Evolutionary conservation across 2,329 filamentous ascomycete species (phyloP).

Genomic region (Hymenoscyphus fructigenus): DNA sequence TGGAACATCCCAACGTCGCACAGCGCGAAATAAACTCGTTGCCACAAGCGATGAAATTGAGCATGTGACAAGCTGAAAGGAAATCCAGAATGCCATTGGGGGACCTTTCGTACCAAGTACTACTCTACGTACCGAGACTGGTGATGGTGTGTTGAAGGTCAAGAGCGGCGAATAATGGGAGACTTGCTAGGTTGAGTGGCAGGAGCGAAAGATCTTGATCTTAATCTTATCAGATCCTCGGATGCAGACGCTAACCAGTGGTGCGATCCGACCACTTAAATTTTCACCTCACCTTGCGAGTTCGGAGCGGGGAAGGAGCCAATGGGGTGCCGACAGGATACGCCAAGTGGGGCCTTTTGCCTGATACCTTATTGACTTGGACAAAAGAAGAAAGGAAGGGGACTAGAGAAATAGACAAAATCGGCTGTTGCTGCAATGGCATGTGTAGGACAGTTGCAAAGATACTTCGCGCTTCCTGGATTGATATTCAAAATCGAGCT

Average conservation of each 20-base stretch:
- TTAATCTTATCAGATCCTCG: constrained; percentile 14
- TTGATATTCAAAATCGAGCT: no score
- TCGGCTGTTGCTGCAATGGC: no score
- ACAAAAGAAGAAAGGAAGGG: no score
- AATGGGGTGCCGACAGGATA: not conserved
- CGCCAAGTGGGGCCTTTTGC: no score
- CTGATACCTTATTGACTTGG: no score
- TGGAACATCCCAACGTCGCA: not conserved
- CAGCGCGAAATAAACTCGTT: not conserved
- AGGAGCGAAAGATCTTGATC: constrained; percentile 11
- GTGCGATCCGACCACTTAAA: not conserved
- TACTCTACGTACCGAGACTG: not conserved
- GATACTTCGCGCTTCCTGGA: no score
- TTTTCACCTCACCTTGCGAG: not conserved
- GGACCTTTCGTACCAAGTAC: not conserved
- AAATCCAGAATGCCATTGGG: not conserved
- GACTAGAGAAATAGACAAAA: no score
- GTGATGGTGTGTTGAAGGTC: not conserved
- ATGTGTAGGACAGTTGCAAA: no score
- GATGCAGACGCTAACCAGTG: not conserved
- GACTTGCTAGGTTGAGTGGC: not conserved
- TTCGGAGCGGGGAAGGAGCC: constrained; percentile 17
- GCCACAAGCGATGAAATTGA: not conserved
- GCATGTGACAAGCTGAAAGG: not conserved
- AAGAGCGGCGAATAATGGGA: not conserved